Evolutionary conservation across 257 asterid species (phyloP).

Genomic region (Osmanthus fragrans): DNA sequence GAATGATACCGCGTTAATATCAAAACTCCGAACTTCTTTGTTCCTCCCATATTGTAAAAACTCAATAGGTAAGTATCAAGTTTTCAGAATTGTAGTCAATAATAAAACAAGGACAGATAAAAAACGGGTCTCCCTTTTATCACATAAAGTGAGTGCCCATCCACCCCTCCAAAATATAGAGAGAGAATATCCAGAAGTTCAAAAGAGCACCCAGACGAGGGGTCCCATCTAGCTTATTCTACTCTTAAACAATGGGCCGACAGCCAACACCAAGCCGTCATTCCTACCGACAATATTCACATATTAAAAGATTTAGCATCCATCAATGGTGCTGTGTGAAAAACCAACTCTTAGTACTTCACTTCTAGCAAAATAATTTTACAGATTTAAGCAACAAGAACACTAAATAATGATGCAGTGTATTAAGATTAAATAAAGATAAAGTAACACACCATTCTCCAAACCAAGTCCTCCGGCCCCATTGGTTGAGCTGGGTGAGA

Average conservation of each 20-base stretch:
- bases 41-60: not conserved
- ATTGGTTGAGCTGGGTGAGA: constrained; percentile 92
- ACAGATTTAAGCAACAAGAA: not conserved
- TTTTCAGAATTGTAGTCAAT: not conserved
- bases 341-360: constrained; percentile 4
- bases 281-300: not conserved
- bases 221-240: not conserved
- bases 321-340: not conserved
- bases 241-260: not conserved
- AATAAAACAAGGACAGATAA: not conserved
- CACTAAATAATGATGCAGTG: not conserved
- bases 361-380: not conserved
- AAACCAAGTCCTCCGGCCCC: constrained; percentile 94
- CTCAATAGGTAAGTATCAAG: not conserved
- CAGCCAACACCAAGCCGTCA: constrained; percentile 4
- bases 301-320: not conserved
- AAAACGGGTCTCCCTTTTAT: not conserved
- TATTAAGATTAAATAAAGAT: constrained; percentile 20
- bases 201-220: not conserved
- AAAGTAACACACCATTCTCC: constrained; percentile 84
- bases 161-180: not conserved
- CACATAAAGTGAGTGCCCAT: not conserved
- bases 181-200: too few species aligned
- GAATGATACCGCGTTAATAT: not conserved
- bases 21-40: not conserved